These are phyloP conservation scores for Spathaspora girioi DNA, from an alignment of 805 yeast genomes.

Conservation along the genomic window DNA sequence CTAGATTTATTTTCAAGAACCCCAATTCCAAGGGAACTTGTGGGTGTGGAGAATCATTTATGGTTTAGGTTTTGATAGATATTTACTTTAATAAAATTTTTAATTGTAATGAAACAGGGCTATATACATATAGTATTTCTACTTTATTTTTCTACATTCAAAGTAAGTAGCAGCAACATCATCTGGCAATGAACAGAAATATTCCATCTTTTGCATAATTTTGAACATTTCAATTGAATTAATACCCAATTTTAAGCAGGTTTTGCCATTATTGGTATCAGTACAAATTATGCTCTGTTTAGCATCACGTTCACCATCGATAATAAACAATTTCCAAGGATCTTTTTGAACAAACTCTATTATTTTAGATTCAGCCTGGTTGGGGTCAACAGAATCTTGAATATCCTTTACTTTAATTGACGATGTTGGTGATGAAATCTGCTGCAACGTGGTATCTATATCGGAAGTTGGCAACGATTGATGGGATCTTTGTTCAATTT, in stretches of 20 bases:
- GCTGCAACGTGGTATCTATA: constrained; percentile 25
- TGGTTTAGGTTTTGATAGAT: constrained; percentile 54
- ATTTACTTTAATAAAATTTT: neutral
- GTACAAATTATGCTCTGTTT: constrained; percentile 45
- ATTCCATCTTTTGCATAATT: constrained; percentile 47
- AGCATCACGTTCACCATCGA: constrained; percentile 39
- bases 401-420: constrained; percentile 7
- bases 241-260: constrained; percentile 41
- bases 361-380: constrained; percentile 12
- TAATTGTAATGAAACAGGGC: neutral
- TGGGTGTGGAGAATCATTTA: constrained; percentile 98
- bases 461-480: constrained; percentile 14
- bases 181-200: constrained; percentile 48
- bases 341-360: constrained; percentile 24
- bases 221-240: constrained; percentile 43
- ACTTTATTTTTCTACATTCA: constrained; percentile 43
- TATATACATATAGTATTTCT: neutral
- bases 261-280: constrained; percentile 38
- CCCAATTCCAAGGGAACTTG: constrained; percentile 98
- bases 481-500: constrained; percentile 26
- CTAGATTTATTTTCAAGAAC: constrained; percentile 87
- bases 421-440: constrained; percentile 14
- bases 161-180: constrained; percentile 48
- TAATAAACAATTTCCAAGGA: constrained; percentile 34
- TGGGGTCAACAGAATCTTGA: neutral